Conservation (phyloP, 805 yeast genomes). For the Sugiyamaella americana region DNA sequence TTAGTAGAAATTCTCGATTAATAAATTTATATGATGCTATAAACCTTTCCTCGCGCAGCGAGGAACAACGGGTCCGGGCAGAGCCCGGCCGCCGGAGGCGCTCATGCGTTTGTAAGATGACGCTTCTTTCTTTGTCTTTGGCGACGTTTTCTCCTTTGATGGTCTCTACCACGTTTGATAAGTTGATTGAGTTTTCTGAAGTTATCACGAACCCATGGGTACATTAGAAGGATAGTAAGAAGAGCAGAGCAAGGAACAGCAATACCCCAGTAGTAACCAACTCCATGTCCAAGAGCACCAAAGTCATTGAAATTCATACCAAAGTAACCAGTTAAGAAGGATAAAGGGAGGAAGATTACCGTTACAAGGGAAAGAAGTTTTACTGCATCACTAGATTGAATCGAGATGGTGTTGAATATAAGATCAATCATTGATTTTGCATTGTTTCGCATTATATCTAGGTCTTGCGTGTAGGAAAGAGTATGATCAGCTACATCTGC, state of each 20-base stretch:
- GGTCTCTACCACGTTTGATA: background rate
- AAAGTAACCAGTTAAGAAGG: conserved; percentile 57
- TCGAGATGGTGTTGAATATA: conserved; percentile 52
- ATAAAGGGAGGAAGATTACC: conserved; percentile 52
- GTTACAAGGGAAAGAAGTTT: conserved; percentile 49
- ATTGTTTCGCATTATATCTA: conserved; percentile 48
- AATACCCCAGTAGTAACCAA: conserved; percentile 43
- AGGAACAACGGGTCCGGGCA: too few species aligned
- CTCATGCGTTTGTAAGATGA: too few species aligned
- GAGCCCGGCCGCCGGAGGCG: too few species aligned
- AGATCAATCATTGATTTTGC: conserved; percentile 46
- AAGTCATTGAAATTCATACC: conserved; percentile 49
- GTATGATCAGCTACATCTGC: conserved; percentile 55
- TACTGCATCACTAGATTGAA: conserved; percentile 51
- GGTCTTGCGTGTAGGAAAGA: conserved; percentile 45
- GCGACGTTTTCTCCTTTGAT: conserved; percentile 1
- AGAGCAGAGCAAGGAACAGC: conserved; percentile 36
- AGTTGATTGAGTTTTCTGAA: conserved; percentile 10
- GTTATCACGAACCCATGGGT: conserved; percentile 21
- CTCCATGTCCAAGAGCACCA: conserved; percentile 35
- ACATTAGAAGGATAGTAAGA: conserved; percentile 27
- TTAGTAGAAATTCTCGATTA: conserved; percentile 47
- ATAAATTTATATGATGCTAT: conserved; percentile 1
- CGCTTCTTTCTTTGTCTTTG: background rate
- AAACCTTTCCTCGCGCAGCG: too few species aligned